Base-by-base conservation (phyloP, 306 rosid species). In the Lablab purpureus region DNA sequence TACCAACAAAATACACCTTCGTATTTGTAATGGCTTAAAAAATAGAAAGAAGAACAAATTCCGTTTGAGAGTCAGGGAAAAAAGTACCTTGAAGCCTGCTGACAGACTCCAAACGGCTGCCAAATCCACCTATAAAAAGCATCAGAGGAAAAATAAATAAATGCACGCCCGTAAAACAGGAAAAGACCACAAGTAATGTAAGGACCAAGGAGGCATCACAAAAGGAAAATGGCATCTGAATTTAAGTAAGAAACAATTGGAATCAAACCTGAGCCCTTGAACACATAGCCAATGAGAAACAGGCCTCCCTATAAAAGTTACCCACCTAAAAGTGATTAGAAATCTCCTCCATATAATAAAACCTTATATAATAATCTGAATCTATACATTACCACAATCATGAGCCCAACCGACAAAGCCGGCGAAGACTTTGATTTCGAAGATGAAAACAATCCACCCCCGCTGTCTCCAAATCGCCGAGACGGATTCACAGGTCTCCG, bases 21-120 rank as follows among this genome's bases (percentile, higher is more conserved):
- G 22, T 50, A 27, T 54, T 19, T 5, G 30, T 43, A 65, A 27
- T 67, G n/a, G 19, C 45, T 58, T 25, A 30, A 70, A 52, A 70
- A 14, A 17, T 10, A 74, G 30, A 30, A 13, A 58, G 40, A 17
- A 59, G 25, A 69, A 43, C 15, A 82, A 49, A 56, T 40, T 7
- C 46, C 30, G 43, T 21, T 1, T 10, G 27, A 52, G 64, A 47
- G 7, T 40, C 12, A 41, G 30, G 21, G 71, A 55, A 59, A 45
- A 19, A 70, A 19, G 63, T 70, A 88, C 94, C 92, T 86, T 86
- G 85, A 77, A 84, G 83, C 87, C 85, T 75, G 85, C 77, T 79
- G 18, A 76, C 50, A 59, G 77, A 78, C 10, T 87, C 87, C 28
- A 54, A 75, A 47, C 21, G 56, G 74, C 59, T 70, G 63, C 79